Evolutionary conservation across 148 eudicot species (phyloP), one percentile per base, ranked within the genome.

Genomic region (Silene latifolia): DNA sequence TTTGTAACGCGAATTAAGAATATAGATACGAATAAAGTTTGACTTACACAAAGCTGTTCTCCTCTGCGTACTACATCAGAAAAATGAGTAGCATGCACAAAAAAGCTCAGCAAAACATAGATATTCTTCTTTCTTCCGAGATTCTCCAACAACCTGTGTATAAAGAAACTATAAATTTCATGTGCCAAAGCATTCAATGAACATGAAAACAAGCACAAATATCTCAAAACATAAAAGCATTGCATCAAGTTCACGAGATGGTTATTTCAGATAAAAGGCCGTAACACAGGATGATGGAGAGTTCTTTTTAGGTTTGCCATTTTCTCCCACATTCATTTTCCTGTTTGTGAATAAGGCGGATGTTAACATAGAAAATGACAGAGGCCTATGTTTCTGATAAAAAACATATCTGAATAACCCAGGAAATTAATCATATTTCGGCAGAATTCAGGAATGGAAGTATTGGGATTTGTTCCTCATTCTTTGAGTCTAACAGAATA

Each of bases 61-160:
- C 97, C 97, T 87, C 88, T 84, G 77, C 83, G 92, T 13, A 95
- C 86, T 71, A 87, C 78, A 75, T 95, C 98, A 95, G 87, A 95
- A 95, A 82, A 95, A 95, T 39, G 98, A 95, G 82, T 89, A 90
- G 81, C 98, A 95, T 73, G 81, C 91, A 80, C 98, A 95, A 63
- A 89, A 95, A 75, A 90, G 86, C 81, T 90, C 91, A 0, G 93
- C 81, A 13, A 95, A 92, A 79, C 97, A 91, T 47, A 88, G 75
- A 74, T 95, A 92, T 76, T 92, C 97, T 73, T 92, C 98, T 75
- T 90, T 95, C 80, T 83, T 89, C 74, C 88, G 80, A 4, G 97
- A 92, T 75, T 95, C 98, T 56, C 98, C 98, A 46, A 83, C 81
- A 66, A 95, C 97, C 98, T 95, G 75, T 10, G 32, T 44, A 17